Conservation (phyloP, 805 yeast genomes). For the Candida coquimbonensis region DNA sequence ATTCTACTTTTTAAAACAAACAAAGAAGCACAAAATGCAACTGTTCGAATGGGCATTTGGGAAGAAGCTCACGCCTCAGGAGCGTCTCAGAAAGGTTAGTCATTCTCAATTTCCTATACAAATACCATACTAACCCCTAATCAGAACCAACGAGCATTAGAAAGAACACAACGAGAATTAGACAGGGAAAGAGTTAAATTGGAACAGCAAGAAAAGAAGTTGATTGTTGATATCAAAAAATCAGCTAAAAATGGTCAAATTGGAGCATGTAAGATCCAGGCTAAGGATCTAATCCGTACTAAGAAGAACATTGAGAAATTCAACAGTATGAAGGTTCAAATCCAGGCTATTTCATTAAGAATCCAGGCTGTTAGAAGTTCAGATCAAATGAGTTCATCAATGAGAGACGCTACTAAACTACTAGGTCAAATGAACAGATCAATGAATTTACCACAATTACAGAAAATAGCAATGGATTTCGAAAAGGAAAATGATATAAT, state of each 20-base stretch:
- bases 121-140: not conserved
- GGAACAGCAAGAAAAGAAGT: conserved; percentile 87
- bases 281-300: conserved; percentile 89
- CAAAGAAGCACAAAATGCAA: conserved; percentile 33
- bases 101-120: not conserved
- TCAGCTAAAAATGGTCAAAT: conserved; percentile 88
- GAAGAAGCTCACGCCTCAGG: conserved; percentile 88
- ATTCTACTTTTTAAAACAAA: too few species aligned
- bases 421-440: conserved; percentile 81
- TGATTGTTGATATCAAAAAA: conserved; percentile 79
- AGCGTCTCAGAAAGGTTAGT: conserved; percentile 68
- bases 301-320: conserved; percentile 77
- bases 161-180: conserved; percentile 88
- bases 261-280: conserved; percentile 88
- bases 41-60: conserved; percentile 95
- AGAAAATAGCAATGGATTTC: conserved; percentile 89
- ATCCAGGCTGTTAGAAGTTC: conserved; percentile 88
- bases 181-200: conserved; percentile 81
- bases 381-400: conserved; percentile 90
- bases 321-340: conserved; percentile 85
- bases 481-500: conserved; percentile 90
- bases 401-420: conserved; percentile 87
- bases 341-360: conserved; percentile 89
- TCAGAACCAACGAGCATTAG: conserved; percentile 88
- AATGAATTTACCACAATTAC: conserved; percentile 86